These are phyloP conservation scores for Diaporthe australafricana DNA, from an alignment of 2,329 filamentous ascomycete species.

Conservation along the genomic window DNA sequence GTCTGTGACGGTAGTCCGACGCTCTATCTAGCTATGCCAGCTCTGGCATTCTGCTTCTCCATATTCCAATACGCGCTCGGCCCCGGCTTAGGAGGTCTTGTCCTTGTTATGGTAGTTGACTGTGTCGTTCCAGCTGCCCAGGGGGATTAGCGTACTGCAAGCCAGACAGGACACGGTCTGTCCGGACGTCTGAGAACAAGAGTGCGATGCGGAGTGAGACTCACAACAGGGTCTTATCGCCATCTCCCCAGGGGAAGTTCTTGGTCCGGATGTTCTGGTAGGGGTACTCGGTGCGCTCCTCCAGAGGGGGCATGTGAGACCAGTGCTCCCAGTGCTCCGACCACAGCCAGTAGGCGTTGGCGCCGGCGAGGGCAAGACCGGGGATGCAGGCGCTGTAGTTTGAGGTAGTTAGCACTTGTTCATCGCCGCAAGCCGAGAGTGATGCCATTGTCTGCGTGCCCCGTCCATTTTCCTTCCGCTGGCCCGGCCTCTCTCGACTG, in stretches of 20 bases:
- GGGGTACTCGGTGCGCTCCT: conserved; percentile 92
- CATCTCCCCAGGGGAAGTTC: conserved; percentile 95
- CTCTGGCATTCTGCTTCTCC: conserved; percentile 4
- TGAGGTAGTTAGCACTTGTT: conserved; percentile 21
- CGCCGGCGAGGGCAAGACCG: conserved; percentile 74
- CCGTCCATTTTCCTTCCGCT: neutral
- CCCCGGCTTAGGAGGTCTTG: conserved; percentile 64
- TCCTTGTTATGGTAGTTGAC: conserved; percentile 99
- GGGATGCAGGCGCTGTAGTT: conserved; percentile 77
- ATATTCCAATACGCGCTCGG: neutral
- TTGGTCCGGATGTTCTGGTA: conserved; percentile 98
- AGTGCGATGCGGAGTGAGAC: neutral
- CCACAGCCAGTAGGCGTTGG: conserved; percentile 94
- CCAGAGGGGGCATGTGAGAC: conserved; percentile 83
- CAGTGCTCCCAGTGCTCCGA: conserved; percentile 98
- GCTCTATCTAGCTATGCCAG: conserved; percentile 30
- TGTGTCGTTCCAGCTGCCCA: conserved; percentile 86
- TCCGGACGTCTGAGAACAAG: neutral
- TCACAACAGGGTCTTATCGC: conserved; percentile 73
- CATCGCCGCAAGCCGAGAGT: neutral
- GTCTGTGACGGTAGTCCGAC: conserved; percentile 31
- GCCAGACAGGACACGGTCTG: neutral
- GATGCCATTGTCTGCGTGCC: neutral
- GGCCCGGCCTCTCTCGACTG: neutral
- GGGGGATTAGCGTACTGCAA: conserved; percentile 37